phyloP scores from a whole-genome alignment of 345 rosid genomes.

The Mallotus nudiflorus region DNA sequence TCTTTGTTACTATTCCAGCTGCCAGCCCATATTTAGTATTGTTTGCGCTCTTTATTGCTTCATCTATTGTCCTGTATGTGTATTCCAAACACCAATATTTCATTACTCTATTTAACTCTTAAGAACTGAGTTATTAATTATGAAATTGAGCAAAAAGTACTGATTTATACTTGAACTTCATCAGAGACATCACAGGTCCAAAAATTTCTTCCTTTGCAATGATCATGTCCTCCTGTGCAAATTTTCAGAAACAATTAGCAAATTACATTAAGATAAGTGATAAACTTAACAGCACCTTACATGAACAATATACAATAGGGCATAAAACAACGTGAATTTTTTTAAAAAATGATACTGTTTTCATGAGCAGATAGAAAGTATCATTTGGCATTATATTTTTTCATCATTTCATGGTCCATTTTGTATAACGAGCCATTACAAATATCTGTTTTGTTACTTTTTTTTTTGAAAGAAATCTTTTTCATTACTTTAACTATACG shows the following conservation, averaged over 20 bases:
- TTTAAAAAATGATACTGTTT: no score
- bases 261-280: conserved; percentile 16
- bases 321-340: no score
- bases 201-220: conserved; percentile 76
- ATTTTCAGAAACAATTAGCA: conserved; percentile 17
- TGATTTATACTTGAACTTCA: conserved; percentile 69
- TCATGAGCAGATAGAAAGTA: no score
- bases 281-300: not conserved
- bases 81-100: conserved; percentile 30
- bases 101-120: not conserved
- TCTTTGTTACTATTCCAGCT: conserved; percentile 66
- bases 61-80: conserved; percentile 62
- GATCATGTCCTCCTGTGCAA: conserved; percentile 57
- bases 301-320: no score
- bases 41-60: conserved; percentile 64
- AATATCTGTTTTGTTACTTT: no score
- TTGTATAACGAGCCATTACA: no score
- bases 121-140: no score
- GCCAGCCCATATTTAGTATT: conserved; percentile 68
- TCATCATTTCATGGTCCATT: no score
- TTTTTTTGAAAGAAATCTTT: no score
- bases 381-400: no score
- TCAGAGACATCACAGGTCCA: conserved; percentile 76
- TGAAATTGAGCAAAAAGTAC: no score
- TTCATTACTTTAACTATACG: no score